Conservation (phyloP, 192 early-diverging fungal genomes). For the Rhizoclosmatium globosum region DNA sequence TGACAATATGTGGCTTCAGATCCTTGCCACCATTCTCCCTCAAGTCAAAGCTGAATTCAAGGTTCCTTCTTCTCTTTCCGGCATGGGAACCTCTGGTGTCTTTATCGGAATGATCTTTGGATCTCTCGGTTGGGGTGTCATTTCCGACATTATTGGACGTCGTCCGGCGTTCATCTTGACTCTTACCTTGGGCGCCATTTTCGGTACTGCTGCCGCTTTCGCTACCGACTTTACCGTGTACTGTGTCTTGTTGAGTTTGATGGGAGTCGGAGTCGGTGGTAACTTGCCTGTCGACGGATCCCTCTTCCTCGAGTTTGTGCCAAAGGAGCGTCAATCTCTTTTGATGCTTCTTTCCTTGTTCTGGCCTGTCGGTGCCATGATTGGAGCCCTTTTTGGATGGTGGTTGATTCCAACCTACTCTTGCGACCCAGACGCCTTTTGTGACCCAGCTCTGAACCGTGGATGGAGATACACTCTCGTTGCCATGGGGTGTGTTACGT, state of each 20-base stretch:
- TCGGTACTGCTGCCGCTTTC: constrained; percentile 74
- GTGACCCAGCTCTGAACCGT: constrained; percentile 8
- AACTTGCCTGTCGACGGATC: constrained; percentile 69
- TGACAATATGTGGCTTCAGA: constrained; percentile 50
- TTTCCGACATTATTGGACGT: constrained; percentile 79
- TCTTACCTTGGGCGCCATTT: constrained; percentile 72
- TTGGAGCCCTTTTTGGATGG: constrained; percentile 72
- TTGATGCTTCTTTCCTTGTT: constrained; percentile 86
- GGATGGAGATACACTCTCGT: constrained; percentile 75
- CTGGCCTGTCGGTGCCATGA: constrained; percentile 81
- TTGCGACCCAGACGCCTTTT: constrained; percentile 58
- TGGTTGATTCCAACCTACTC: constrained; percentile 68
- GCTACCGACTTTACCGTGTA: constrained; percentile 70
- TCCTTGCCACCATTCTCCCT: constrained; percentile 76
- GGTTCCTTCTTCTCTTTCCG: constrained; percentile 68
- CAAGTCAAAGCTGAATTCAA: constrained; percentile 80
- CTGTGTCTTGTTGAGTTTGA: constrained; percentile 48
- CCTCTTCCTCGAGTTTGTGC: neutral
- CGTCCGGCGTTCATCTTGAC: constrained; percentile 79
- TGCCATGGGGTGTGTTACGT: constrained; percentile 66
- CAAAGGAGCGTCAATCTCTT: constrained; percentile 78
- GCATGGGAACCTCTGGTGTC: constrained; percentile 50
- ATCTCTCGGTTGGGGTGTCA: constrained; percentile 81
- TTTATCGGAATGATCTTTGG: constrained; percentile 83
- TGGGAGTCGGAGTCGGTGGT: constrained; percentile 81